Percentiles rank a stretch among this genome's conserved stretches.
Conservation (phyloP, 2,329 filamentous ascomycete genomes). For the Verticillium alfalfae region DNA sequence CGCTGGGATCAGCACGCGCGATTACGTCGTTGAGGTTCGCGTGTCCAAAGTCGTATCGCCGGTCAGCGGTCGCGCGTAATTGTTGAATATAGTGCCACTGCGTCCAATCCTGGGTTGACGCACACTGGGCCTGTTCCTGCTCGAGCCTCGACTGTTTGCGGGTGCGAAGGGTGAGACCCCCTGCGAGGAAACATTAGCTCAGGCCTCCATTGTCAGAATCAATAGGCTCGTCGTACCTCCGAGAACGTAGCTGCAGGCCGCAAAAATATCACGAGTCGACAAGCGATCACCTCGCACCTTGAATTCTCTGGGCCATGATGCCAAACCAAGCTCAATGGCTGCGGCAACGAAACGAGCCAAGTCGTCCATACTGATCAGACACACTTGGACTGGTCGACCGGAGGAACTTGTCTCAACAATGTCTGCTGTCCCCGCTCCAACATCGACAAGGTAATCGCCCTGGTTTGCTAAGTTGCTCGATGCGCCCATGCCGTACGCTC, state of each 20-base stretch:
- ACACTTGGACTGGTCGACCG: constrained; percentile 49
- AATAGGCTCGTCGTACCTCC: constrained; percentile 29
- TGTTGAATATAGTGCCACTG: constrained; percentile 52
- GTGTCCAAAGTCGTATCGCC: constrained; percentile 59
- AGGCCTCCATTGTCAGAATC: neutral
- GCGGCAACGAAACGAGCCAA: constrained; percentile 66
- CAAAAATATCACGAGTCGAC: constrained; percentile 54
- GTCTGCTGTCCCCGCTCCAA: constrained; percentile 51
- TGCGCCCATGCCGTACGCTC: constrained; percentile 50
- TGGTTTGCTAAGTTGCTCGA: constrained; percentile 48
- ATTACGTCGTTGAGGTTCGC: constrained; percentile 54
- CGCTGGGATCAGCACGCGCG: constrained; percentile 25
- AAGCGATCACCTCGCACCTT: constrained; percentile 63
- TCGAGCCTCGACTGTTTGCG: constrained; percentile 32
- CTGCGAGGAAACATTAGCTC: constrained; percentile 17
- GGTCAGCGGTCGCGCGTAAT: constrained; percentile 62
- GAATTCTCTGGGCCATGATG: constrained; percentile 63
- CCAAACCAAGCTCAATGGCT: constrained; percentile 56
- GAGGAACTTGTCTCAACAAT: constrained; percentile 50
- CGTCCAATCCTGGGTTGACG: constrained; percentile 36
- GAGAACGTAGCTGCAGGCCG: constrained; percentile 41
- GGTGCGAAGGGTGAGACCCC: constrained; percentile 28
- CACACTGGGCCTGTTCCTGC: constrained; percentile 17
- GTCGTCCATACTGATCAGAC: constrained; percentile 65
- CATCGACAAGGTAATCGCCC: constrained; percentile 62